Evolutionary conservation across 108 stramenopile genomes (phyloP).

Genomic region (Ochromonas danica): DNA sequence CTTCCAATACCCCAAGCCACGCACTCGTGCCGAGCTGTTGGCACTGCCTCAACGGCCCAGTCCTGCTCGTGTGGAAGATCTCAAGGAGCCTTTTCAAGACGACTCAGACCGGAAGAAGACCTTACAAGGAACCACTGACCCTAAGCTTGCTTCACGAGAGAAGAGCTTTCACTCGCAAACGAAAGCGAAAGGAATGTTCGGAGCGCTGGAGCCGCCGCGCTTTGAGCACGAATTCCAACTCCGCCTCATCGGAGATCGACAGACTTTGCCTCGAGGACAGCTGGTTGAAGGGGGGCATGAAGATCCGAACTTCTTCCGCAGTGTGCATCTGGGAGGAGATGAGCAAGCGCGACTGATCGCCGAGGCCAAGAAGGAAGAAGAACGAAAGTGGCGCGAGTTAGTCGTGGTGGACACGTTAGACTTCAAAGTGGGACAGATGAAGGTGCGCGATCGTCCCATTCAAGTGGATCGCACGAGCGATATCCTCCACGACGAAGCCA

Average conservation of each 20-base stretch:
- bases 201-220: constrained; percentile 32
- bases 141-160: background rate
- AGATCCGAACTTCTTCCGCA: constrained; percentile 50
- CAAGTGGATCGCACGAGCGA: constrained; percentile 44
- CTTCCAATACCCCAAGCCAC: constrained; percentile 53
- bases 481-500: constrained; percentile 24
- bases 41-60: constrained; percentile 50
- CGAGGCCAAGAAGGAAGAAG: constrained; percentile 39
- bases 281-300: background rate
- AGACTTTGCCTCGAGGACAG: constrained; percentile 46
- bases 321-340: constrained; percentile 55
- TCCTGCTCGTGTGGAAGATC: constrained; percentile 47
- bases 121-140: background rate
- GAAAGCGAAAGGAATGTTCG: constrained; percentile 30
- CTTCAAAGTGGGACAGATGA: constrained; percentile 54
- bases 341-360: constrained; percentile 37
- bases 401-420: constrained; percentile 56
- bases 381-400: constrained; percentile 30
- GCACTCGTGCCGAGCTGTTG: constrained; percentile 38
- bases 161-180: constrained; percentile 32
- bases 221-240: constrained; percentile 42
- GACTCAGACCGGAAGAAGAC: background rate
- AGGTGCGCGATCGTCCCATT: constrained; percentile 46
- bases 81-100: constrained; percentile 48
- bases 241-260: constrained; percentile 38